Conservation (phyloP, 2,329 filamentous ascomycete species). For the Cryoendolithus antarcticus region DNA sequence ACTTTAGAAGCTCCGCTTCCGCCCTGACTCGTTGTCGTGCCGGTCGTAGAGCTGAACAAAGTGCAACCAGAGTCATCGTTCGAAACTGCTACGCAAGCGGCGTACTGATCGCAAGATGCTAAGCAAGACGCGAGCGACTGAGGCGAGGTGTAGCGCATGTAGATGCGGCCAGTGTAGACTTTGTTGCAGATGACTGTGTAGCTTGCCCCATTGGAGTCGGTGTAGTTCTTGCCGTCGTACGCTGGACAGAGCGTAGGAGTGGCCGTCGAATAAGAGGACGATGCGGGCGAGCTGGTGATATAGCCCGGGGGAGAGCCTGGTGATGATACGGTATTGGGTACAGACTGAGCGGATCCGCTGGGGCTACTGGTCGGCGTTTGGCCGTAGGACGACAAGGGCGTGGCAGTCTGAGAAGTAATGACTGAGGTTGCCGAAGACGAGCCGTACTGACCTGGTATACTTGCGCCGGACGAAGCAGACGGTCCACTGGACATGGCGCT, state of each 20-base stretch:
- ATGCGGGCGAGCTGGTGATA: background rate
- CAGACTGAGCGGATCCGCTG: no score
- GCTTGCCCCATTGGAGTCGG: slow-evolving; percentile 2
- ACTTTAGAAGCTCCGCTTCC: slow-evolving; percentile 5
- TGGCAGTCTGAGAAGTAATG: no score
- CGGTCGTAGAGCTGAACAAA: slow-evolving; percentile 5
- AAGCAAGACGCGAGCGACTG: slow-evolving; percentile 5
- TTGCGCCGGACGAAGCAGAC: no score
- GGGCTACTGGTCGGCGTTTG: no score
- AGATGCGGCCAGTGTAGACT: slow-evolving; percentile 7
- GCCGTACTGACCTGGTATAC: no score
- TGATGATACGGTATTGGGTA: no score
- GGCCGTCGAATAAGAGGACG: background rate
- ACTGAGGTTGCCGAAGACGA: no score
- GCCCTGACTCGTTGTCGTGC: slow-evolving; percentile 1
- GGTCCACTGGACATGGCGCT: no score
- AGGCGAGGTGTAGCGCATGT: slow-evolving; percentile 1
- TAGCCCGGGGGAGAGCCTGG: no score
- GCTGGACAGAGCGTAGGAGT: slow-evolving; percentile 5
- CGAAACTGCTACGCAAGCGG: slow-evolving; percentile 3
- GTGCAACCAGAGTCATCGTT: slow-evolving; percentile 2
- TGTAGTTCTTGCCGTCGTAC: slow-evolving; percentile 9
- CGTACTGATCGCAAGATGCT: slow-evolving; percentile 3
- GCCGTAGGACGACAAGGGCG: no score
- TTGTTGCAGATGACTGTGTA: slow-evolving; percentile 8